Evolutionary conservation across 2,329 filamentous ascomycete genomes (phyloP), one percentile per base, ranked within the genome.

Genomic region (Penicillium sp.): DNA sequence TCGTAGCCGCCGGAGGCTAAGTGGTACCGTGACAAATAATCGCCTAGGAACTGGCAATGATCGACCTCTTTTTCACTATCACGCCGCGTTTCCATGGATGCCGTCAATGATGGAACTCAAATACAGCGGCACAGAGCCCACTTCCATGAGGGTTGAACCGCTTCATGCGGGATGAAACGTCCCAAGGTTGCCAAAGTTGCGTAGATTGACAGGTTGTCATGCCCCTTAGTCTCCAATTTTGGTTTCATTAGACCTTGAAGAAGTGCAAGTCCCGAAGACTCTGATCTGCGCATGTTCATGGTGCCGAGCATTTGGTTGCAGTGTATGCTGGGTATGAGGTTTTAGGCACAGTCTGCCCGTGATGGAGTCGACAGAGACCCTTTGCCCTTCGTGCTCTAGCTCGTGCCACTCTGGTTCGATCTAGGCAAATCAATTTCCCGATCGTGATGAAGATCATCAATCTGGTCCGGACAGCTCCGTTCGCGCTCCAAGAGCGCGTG

Each of bases 11-110:
- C 45, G 35, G 44, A 49, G 22, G 37, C 39, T 24, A 31, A 33
- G 46, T 29, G 57, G 33, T 46, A 35, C 58, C 29, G 27, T 64
- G 61, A 62, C 61, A 64, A 64, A 64, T 64, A 56, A 53, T 45
- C 26, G 22, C 26, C 29, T 11, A 31, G 11, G 48, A 26, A 55
- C 50, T 51, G 62, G 63, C 27, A 63, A 57, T 53, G 63, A 65
- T 65, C 60, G 54, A 21, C 52, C 22, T 24, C 57, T n/a, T 21
- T 4, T n/a, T 42, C 4, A 26, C 21, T 37, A 39, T 21, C 33
- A 50, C 31, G 33, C 22, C 35, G 33, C 35, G 31, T 57, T 42
- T 37, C 42, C 55, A 54, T 56, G 33, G 14, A 11, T 37, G 11
- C 16, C 22, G 4, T 42, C 26, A 11, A 16, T 39, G 13, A 35